These are phyloP conservation scores for Dictyostelium firmibasis DNA, from an alignment of 78 protist species.

Conservation along the genomic window DNA sequence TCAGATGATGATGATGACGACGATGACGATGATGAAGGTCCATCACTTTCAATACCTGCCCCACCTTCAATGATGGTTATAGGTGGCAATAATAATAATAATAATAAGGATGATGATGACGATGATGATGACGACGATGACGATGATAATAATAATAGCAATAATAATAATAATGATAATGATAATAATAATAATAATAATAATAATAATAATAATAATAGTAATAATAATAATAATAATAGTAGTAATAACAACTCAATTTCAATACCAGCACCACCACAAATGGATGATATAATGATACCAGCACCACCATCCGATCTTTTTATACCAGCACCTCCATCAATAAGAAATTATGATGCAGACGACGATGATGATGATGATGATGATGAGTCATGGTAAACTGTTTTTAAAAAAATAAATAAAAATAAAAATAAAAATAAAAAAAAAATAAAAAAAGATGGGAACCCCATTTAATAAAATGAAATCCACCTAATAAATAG, in stretches of 20 bases:
- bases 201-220: conserved; percentile 7
- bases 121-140: conserved; percentile 42
- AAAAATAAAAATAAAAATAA: neutral
- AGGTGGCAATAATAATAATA: neutral
- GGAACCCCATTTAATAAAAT: neutral
- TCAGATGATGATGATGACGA: conserved; percentile 20
- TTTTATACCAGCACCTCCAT: conserved; percentile 20
- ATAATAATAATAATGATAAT: neutral
- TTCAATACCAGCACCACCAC: neutral
- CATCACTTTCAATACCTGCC: neutral
- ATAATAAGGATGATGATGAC: neutral
- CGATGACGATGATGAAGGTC: neutral
- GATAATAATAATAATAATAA: neutral
- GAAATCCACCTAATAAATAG: neutral
- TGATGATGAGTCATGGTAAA: conserved; percentile 34
- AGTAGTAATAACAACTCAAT: neutral
- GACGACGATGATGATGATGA: conserved; percentile 74
- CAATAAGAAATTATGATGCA: conserved; percentile 7
- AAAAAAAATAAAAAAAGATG: neutral
- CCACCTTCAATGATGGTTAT: neutral
- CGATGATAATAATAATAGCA: conserved; percentile 21
- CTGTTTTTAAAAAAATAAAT: neutral
- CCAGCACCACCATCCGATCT: conserved; percentile 12
- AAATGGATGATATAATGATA: conserved; percentile 36
- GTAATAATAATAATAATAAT: conserved; percentile 35